Evolutionary conservation across 805 yeast genomes (phyloP), one percentile per base, ranked within the genome.

Genomic region (Spathaspora gorwiae): DNA sequence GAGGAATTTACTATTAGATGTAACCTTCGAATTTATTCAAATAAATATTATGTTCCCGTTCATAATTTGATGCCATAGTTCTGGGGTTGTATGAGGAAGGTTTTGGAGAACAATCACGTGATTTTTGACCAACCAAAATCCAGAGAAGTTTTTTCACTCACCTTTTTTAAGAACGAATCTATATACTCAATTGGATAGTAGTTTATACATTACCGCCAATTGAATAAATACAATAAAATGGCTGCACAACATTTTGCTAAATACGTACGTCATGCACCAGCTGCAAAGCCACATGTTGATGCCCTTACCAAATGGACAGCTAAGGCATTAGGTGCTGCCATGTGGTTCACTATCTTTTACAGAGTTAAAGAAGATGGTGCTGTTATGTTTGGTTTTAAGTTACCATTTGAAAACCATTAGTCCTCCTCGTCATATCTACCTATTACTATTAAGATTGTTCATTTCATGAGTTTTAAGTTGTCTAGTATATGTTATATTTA

Each of bases 321-420:
- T 39, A 83, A 84, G 55, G 62, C 75, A 15, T 73, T 88, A 37
- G 96, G 96, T 9, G 95, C 92, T 35, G 76, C 90, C 44, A 83
- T 86, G 87, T 86, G 94, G 87, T 88, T 87, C 66, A 88, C 92
- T 87, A 77, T 88, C 50, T 75, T 88, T 59, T 87, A 85, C 75
- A 76, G 96, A 63, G 73, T 86, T 38, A 82, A 84, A 67, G 82
- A 85, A 61, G 92, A 82, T 56, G 82, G 81, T 53, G 73, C 78
- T 57, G 80, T 78, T 33, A 79, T 82, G 78, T 68, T 75, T 51
- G 84, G 70, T 29, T 59, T 59, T 44, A 65, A 65, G 51, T 60
- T 64, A 52, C 72, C 72, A 36, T 66, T 66, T 46, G 71, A 67
- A 55, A 63, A 63, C 49, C 70, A 66, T 48, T 65, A 56, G 39